These are phyloP conservation scores for Ceratocystis lukuohia DNA, from an alignment of 2,329 filamentous ascomycete genomes.

Conservation along the genomic window DNA sequence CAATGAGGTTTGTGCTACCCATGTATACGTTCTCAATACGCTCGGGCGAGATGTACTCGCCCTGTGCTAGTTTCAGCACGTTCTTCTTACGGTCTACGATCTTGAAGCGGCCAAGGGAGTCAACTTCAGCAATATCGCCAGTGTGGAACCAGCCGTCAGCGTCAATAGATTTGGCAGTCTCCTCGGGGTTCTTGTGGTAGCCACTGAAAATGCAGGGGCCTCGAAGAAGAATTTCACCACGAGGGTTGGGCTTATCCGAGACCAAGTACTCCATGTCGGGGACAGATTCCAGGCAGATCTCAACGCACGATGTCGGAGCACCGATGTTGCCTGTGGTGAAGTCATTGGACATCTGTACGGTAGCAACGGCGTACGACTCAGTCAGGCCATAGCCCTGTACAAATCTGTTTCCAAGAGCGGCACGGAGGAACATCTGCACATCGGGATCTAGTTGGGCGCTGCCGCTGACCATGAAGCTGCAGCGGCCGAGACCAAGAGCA, in stretches of 20 bases:
- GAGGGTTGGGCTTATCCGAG: conserved; percentile 76
- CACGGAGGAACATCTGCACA: conserved; percentile 77
- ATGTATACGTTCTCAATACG: conserved; percentile 92
- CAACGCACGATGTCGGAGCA: conserved; percentile 49
- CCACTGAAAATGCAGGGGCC: conserved; percentile 69
- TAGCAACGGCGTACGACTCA: conserved; percentile 71
- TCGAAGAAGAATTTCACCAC: conserved; percentile 77
- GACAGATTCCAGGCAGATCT: conserved; percentile 72
- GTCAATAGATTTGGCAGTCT: conserved; percentile 71
- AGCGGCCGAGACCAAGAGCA: conserved; percentile 68
- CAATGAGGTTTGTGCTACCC: conserved; percentile 63
- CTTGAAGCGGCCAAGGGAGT: conserved; percentile 72
- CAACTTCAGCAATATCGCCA: conserved; percentile 78
- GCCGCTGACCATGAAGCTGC: conserved; percentile 65
- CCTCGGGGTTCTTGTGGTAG: conserved; percentile 82
- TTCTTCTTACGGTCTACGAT: conserved; percentile 98
- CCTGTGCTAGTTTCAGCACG: conserved; percentile 94
- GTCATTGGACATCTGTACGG: conserved; percentile 58
- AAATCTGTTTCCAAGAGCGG: conserved; percentile 67
- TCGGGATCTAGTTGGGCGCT: conserved; percentile 82
- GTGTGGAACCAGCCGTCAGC: conserved; percentile 94
- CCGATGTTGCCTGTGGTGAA: conserved; percentile 72
- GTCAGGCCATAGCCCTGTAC: conserved; percentile 87
- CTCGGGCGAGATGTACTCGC: conserved; percentile 96
- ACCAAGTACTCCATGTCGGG: conserved; percentile 89